These are phyloP conservation scores for Rosa hybrid DNA, from an alignment of 331 rosid species.

Conservation along the genomic window DNA sequence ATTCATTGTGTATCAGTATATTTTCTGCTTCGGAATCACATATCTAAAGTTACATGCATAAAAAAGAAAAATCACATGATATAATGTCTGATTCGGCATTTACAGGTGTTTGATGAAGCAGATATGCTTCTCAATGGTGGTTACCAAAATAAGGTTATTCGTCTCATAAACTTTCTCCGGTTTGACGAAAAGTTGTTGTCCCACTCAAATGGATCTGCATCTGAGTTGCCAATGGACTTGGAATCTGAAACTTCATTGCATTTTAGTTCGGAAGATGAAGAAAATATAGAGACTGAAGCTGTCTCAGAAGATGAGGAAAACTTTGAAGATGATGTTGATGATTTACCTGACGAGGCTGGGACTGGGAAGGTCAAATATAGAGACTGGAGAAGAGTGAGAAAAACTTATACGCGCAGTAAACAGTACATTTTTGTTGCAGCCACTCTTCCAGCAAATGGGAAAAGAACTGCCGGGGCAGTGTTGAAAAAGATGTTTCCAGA, in stretches of 20 bases:
- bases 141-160: slow-evolving; percentile 89
- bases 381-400: slow-evolving; percentile 86
- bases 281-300: slow-evolving; percentile 44
- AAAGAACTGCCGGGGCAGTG: slow-evolving; percentile 86
- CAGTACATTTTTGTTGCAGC: slow-evolving; percentile 98
- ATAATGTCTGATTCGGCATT: slow-evolving; percentile 5
- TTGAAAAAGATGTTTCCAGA: slow-evolving; percentile 85
- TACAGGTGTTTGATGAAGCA: slow-evolving; percentile 95
- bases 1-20: slow-evolving; percentile 1
- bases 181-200: slow-evolving; percentile 81
- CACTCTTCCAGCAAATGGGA: slow-evolving; percentile 94
- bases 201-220: slow-evolving; percentile 34
- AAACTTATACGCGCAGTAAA: slow-evolving; percentile 73
- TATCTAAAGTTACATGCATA: neutral
- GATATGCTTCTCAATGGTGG: slow-evolving; percentile 98
- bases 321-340: slow-evolving; percentile 34
- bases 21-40: neutral
- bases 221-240: slow-evolving; percentile 36
- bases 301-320: slow-evolving; percentile 55
- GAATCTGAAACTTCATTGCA: slow-evolving; percentile 46
- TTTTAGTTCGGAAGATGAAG: slow-evolving; percentile 45
- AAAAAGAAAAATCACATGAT: neutral
- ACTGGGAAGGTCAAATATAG: slow-evolving; percentile 39
- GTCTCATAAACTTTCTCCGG: slow-evolving; percentile 79
- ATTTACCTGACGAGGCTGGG: slow-evolving; percentile 29